A percentile compares a stretch with the other conserved stretches of the same genome.
These are phyloP conservation scores for Colletotrichum kahawae DNA, from an alignment of 2,329 filamentous ascomycete species.

Conservation along the genomic window DNA sequence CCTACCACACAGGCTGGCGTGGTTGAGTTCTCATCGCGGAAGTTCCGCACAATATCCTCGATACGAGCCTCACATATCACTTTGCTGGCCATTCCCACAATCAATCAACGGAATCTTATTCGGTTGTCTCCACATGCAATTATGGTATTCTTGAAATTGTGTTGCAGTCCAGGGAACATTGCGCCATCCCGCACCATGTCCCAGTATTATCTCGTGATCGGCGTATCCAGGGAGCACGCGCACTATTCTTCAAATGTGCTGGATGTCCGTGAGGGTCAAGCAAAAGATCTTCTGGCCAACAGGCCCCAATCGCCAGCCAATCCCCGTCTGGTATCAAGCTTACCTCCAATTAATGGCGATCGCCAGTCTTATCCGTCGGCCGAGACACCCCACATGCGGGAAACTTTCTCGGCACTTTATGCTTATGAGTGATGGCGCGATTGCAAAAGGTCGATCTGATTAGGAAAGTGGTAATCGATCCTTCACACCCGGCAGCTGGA, in stretches of 20 bases:
- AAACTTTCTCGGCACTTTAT: neutral
- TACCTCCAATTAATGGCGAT: neutral
- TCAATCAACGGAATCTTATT: neutral
- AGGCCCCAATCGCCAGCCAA: neutral
- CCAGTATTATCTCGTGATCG: neutral
- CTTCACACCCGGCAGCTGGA: neutral
- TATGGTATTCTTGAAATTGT: neutral
- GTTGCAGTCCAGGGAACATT: neutral
- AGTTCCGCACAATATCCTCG: neutral
- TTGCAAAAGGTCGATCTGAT: neutral
- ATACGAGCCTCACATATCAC: neutral
- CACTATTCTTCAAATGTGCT: neutral
- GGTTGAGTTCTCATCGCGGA: neutral
- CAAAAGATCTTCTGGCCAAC: neutral
- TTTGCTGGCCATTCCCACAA: neutral
- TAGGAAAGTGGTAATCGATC: constrained; percentile 15
- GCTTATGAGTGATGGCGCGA: neutral
- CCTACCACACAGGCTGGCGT: neutral
- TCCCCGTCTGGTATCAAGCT: neutral
- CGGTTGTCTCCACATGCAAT: neutral
- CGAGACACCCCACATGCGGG: neutral
- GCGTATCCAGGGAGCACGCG: neutral
- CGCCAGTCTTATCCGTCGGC: neutral
- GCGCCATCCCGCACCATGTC: neutral
- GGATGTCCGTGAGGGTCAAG: neutral